phyloP scores from a whole-genome alignment of 148 eudicot species.

The Linanthus parryae region DNA sequence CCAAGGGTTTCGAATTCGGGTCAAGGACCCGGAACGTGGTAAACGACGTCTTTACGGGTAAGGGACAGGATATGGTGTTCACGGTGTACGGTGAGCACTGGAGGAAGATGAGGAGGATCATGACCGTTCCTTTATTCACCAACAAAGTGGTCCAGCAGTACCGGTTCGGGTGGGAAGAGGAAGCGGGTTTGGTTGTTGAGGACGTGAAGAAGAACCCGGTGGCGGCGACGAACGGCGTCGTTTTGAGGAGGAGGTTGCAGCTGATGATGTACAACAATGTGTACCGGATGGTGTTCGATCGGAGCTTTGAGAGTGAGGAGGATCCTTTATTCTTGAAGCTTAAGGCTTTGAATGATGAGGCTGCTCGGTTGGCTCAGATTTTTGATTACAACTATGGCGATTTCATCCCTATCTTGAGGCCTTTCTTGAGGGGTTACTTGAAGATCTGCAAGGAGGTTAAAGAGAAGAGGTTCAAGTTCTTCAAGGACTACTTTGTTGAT shows the following conservation, averaged over 20 bases:
- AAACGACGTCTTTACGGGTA: constrained; percentile 72
- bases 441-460: constrained; percentile 60
- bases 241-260: constrained; percentile 53
- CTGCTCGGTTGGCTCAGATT: constrained; percentile 80
- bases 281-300: constrained; percentile 70
- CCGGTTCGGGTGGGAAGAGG: constrained; percentile 64
- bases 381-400: constrained; percentile 86
- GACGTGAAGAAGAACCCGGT: constrained; percentile 56
- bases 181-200: constrained; percentile 52
- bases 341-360: constrained; percentile 71
- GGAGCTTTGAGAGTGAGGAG: constrained; percentile 56
- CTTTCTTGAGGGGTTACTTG: constrained; percentile 68
- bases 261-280: constrained; percentile 82
- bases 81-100: constrained; percentile 85
- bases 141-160: constrained; percentile 80
- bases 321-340: constrained; percentile 61
- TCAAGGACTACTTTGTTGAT: constrained; percentile 70
- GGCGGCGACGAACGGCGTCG: constrained; percentile 45
- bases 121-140: constrained; percentile 84
- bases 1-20: constrained; percentile 78
- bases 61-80: constrained; percentile 84
- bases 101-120: constrained; percentile 79
- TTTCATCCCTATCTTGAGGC: constrained; percentile 75
- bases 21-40: constrained; percentile 71
- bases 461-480: constrained; percentile 63